Evolutionary conservation across 495 filamentous ascomycete genomes (phyloP).

Genomic region (Evansstolkia leycettana): DNA sequence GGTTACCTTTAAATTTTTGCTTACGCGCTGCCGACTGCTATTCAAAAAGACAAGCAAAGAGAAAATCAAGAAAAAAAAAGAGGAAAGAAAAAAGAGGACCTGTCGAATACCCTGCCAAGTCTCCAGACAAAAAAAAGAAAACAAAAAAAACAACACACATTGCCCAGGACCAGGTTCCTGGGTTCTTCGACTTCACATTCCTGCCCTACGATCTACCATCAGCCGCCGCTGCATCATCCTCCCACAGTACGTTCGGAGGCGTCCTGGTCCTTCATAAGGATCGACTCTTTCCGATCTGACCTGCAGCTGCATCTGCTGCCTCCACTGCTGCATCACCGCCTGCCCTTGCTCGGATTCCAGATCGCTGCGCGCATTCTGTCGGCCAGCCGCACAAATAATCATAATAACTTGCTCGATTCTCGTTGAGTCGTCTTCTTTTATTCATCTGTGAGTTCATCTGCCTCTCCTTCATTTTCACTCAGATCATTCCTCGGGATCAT

Average conservation of each 20-base stretch:
- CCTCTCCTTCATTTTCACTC: not conserved
- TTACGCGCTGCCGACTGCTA: too few relatives aligned
- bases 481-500: too few relatives aligned
- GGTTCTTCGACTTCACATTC: slow-evolving; percentile 29
- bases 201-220: slow-evolving; percentile 30
- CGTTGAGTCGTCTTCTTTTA: not conserved
- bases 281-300: slow-evolving; percentile 29
- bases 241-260: not conserved
- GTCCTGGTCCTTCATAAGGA: slow-evolving; percentile 25
- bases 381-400: slow-evolving; percentile 9
- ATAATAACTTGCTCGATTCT: not conserved
- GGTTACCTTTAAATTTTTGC: too few relatives aligned
- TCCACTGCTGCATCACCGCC: slow-evolving; percentile 15
- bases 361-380: slow-evolving; percentile 8
- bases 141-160: slow-evolving; percentile 5
- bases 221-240: slow-evolving; percentile 19
- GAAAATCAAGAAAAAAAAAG: slow-evolving; percentile 17
- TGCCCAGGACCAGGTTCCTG: slow-evolving; percentile 5
- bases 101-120: slow-evolving; percentile 13
- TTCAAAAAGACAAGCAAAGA: not conserved
- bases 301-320: slow-evolving; percentile 19
- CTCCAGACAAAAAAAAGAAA: slow-evolving; percentile 10
- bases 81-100: slow-evolving; percentile 9
- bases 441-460: not conserved
- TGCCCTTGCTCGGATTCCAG: slow-evolving; percentile 15